phyloP scores from a whole-genome alignment of 192 early-diverging fungal species.

The Obelidium mucronatum region DNA sequence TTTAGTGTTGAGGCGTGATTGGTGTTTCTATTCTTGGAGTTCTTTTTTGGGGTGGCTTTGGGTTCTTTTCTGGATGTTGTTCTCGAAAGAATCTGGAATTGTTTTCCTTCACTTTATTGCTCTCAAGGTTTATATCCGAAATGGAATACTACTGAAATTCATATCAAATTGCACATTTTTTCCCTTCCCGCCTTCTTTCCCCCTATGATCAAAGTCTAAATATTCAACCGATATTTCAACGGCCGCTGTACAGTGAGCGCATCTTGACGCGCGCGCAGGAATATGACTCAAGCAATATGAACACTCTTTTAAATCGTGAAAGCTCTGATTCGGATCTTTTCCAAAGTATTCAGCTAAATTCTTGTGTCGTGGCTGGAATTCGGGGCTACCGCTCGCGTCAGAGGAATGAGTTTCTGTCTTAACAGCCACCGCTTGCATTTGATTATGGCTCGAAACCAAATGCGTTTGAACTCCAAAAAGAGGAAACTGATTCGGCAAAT shows the following conservation, averaged over 20 bases:
- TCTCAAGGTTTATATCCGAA: not conserved
- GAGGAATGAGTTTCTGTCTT: no score
- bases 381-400: no score
- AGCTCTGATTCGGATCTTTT: not conserved
- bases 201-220: not conserved
- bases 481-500: no score
- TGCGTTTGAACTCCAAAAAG: no score
- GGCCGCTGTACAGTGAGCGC: constrained; percentile 12
- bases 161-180: not conserved
- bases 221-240: not conserved
- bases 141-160: constrained; percentile 3
- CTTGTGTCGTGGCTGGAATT: not conserved
- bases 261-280: constrained; percentile 6
- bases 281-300: constrained; percentile 16
- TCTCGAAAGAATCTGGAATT: not conserved
- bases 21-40: not conserved
- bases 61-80: no score
- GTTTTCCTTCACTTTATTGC: not conserved
- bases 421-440: no score
- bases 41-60: not conserved
- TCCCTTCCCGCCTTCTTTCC: no score
- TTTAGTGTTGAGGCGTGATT: no score
- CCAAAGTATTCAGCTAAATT: not conserved
- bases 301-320: constrained; percentile 17
- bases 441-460: no score